A percentile compares a stretch with the other conserved stretches of the same genome.
Conservation (phyloP, 176 grass and related monocot genomes). For the Phragmites australis region DNA sequence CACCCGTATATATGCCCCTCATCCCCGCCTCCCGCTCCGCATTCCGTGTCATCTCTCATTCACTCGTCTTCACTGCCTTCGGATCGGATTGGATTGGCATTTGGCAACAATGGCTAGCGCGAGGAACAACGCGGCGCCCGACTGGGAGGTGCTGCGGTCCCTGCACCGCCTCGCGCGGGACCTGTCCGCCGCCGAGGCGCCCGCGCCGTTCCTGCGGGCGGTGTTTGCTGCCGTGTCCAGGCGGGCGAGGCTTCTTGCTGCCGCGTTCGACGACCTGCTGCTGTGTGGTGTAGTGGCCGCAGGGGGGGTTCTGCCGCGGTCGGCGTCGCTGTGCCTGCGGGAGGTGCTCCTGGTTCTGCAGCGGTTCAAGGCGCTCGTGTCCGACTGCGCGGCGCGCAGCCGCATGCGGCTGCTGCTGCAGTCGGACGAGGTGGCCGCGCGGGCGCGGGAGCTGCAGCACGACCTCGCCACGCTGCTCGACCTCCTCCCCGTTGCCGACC, state of each 20-base stretch:
- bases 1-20: conserved; percentile 16
- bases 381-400: conserved; percentile 64
- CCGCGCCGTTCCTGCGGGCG: conserved; percentile 42
- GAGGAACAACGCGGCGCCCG: conserved; percentile 46
- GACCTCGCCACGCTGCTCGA: conserved; percentile 88
- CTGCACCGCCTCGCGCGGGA: conserved; percentile 77
- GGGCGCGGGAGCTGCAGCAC: conserved; percentile 66
- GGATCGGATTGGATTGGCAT: neutral
- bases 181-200: conserved; percentile 49
- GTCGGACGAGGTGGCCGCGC: conserved; percentile 53
- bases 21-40: neutral
- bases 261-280: conserved; percentile 72
- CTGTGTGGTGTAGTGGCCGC: neutral
- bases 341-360: conserved; percentile 83
- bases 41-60: neutral
- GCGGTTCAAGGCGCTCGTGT: conserved; percentile 75
- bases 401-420: conserved; percentile 71
- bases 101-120: neutral
- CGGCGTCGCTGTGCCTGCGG: conserved; percentile 74
- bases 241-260: conserved; percentile 51
- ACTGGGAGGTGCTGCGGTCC: conserved; percentile 58
- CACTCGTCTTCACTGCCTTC: neutral
- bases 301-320: conserved; percentile 37
- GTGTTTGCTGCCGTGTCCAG: conserved; percentile 55
- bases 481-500: conserved; percentile 59